These are phyloP conservation scores for Dothideomycetidae sp. DNA, from an alignment of 2,329 filamentous ascomycete species.

Conservation along the genomic window DNA sequence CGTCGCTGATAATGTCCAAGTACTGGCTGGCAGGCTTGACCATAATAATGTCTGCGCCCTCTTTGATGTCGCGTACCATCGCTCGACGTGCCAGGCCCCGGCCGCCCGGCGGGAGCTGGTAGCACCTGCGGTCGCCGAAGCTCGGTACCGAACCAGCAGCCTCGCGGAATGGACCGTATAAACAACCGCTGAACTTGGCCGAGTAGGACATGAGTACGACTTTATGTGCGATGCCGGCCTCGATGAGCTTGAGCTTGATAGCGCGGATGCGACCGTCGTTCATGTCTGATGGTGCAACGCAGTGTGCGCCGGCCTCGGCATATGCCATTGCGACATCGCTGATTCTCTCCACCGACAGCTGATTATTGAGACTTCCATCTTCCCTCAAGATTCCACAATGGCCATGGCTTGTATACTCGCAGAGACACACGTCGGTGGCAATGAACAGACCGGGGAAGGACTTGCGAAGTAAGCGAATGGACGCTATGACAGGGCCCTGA, in stretches of 20 bases:
- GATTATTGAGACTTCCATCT: conserved; percentile 85
- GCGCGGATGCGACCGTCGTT: conserved; percentile 94
- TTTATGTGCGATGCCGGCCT: conserved; percentile 81
- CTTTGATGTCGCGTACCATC: conserved; percentile 75
- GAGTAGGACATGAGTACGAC: conserved; percentile 95
- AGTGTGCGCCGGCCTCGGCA: conserved; percentile 88
- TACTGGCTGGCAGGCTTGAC: conserved; percentile 95
- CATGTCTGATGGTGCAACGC: conserved; percentile 96
- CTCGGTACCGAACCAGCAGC: conserved; percentile 81
- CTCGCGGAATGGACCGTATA: conserved; percentile 95
- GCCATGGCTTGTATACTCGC: conserved; percentile 95
- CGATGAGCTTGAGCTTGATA: conserved; percentile 95
- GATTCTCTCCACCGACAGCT: conserved; percentile 82
- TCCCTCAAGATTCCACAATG: conserved; percentile 94
- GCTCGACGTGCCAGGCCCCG: conserved; percentile 83
- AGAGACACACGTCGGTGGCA: conserved; percentile 84
- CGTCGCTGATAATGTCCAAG: conserved; percentile 93
- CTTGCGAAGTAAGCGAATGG: conserved; percentile 69
- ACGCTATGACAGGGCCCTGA: conserved; percentile 75
- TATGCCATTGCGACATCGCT: conserved; percentile 97
- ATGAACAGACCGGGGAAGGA: conserved; percentile 86
- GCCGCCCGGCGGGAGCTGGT: conserved; percentile 86
- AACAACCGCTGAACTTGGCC: conserved; percentile 90
- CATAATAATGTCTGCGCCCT: conserved; percentile 98
- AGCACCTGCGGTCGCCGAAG: conserved; percentile 91